Percentiles rank a stretch among this genome's conserved stretches.
Evolutionary conservation across 176 grass and related monocot species (phyloP).

Genomic region (Saccharum spontaneum): DNA sequence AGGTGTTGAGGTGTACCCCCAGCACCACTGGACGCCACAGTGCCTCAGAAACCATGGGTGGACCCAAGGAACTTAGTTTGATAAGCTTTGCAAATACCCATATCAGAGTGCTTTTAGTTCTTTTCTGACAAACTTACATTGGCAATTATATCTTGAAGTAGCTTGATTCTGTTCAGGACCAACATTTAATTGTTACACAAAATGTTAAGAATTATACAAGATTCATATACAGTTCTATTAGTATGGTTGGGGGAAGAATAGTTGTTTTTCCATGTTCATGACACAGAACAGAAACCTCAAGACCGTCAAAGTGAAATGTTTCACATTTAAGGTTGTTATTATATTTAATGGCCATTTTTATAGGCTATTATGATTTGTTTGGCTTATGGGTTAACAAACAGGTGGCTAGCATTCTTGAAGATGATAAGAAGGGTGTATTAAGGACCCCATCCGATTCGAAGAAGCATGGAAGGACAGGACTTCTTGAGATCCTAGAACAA

Average conservation of each 20-base stretch:
- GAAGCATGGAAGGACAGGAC: conserved; percentile 55
- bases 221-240: not conserved
- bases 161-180: not conserved
- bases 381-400: conserved; percentile 22
- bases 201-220: not conserved
- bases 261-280: not conserved
- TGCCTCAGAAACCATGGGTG: not conserved
- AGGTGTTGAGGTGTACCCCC: not conserved
- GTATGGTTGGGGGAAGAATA: not conserved
- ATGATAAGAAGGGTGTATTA: conserved; percentile 50
- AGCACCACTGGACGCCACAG: not conserved
- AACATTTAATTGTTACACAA: not conserved
- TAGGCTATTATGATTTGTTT: not conserved
- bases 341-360: not conserved
- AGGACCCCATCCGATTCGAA: not conserved
- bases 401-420: conserved; percentile 86
- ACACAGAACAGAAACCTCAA: not conserved
- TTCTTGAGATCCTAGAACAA: conserved; percentile 58
- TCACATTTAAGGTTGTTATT: not conserved
- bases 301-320: not conserved
- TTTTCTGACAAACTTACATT: not conserved
- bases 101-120: not conserved
- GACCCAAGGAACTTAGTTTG: not conserved
- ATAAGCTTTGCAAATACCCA: not conserved
- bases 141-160: not conserved